Base-by-base conservation (phyloP, 306 rosid genomes). In the Abrus pulchellus region DNA sequence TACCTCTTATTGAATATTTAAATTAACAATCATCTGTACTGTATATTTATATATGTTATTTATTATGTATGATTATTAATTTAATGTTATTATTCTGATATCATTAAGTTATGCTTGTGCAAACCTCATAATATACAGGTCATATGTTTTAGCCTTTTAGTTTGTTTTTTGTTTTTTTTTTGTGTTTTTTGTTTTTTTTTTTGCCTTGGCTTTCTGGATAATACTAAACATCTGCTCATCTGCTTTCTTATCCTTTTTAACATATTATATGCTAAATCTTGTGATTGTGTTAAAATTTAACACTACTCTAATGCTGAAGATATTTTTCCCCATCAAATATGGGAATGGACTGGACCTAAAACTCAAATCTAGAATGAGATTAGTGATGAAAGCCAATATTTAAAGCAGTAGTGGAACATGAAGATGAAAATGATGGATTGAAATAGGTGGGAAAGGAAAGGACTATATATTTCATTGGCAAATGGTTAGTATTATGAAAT, bases 371-470 rank as follows among this genome's bases (percentile, higher is more conserved):
- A 41, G 68, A 48, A 40, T 72, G 55, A 3, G 28, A 33, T 12
- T 54, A 28, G 41, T 48, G 59, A 41, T 36, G 43, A 48, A 69
- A 43, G 72, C 64, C 75, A 62, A 54, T 45, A 63, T 62, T 32
- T 33, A 30, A 76, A 71, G 53, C 44, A 48, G 52, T 52, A 52
- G 61, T 13, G 27, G 52, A 30, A 12, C 36, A 2, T 54, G 52
- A 52, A 20, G 76, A 53, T 67, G 52, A 53, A 74, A 68, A 50
- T 60, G 47, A 74, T 55, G 29, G 38, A 44, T 32, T 67, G 73
- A 38, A 75, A 53, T n/a, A 75, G 60, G 41, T 75, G 61, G 47
- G 28, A 75, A 80, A 69, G 75, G 66, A 55, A 75, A 69, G 62
- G 64, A 30, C 36, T 44, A 38, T 40, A 48, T 52, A 12, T 50